Evolutionary conservation across 805 yeast genomes (phyloP).

Genomic region (Candida silvatica): DNA sequence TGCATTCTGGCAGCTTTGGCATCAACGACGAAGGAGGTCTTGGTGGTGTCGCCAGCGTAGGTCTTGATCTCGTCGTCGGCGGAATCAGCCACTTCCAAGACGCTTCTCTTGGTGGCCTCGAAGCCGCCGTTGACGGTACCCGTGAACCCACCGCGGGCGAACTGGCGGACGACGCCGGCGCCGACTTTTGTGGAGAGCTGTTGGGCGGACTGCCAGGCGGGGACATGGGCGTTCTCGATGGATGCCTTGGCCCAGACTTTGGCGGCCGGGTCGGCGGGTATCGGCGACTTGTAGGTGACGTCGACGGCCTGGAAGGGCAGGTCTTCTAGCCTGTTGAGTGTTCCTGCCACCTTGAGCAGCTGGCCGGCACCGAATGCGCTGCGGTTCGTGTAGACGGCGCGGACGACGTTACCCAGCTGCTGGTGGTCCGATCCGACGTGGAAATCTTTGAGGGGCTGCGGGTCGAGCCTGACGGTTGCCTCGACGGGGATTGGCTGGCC

Average conservation of each 20-base stretch:
- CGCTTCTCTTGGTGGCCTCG: conserved; percentile 48
- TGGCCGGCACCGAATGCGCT: conserved; percentile 70
- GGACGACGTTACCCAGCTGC: conserved; percentile 26
- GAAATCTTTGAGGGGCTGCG: conserved; percentile 21
- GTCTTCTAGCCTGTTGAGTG: conserved; percentile 39
- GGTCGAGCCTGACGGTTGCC: conserved; percentile 25
- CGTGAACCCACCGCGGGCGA: conserved; percentile 7
- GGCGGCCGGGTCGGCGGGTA: conserved; percentile 28
- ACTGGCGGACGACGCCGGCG: conserved; percentile 36
- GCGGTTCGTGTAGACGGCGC: conserved; percentile 28
- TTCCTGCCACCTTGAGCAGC: conserved; percentile 40
- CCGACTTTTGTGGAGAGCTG: conserved; percentile 40
- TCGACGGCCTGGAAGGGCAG: conserved; percentile 45
- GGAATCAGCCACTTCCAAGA: conserved; percentile 39
- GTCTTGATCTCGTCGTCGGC: conserved; percentile 51
- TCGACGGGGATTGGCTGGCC: conserved; percentile 24
- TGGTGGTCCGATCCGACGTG: conserved; percentile 26
- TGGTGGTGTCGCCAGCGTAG: conserved; percentile 55
- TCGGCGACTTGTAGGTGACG: conserved; percentile 36
- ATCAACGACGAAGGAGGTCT: conserved; percentile 40
- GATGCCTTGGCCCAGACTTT: conserved; percentile 39
- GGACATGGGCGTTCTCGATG: conserved; percentile 40
- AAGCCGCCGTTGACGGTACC: conserved; percentile 37
- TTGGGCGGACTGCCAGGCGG: conserved; percentile 44
- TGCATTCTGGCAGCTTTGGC: conserved; percentile 36